Base-by-base conservation (phyloP, 495 filamentous ascomycete species). In the Tuber melanosporum region DNA sequence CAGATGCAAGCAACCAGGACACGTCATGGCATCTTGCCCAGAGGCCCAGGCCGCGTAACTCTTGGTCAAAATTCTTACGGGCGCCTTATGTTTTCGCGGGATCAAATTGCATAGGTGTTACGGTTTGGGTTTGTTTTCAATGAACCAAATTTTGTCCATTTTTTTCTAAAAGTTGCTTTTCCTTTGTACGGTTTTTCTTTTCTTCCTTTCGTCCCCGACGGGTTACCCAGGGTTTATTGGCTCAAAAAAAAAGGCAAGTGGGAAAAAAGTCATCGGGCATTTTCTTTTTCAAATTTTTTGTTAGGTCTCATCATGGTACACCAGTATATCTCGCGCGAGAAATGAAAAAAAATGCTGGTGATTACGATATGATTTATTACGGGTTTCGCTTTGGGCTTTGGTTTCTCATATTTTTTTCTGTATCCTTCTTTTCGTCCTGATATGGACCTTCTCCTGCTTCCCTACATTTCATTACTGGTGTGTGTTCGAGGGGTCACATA, bases 1-100 rank as follows among this genome's bases (percentile, higher is more conserved):
- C 57, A 83, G 82, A 87, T 98, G 95, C 93, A 96, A 97, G 89
- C 93, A 97, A 87, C 91, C 94, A 76, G 95, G 95, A 82, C 95
- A 99, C 87, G 90, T 98, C 83, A 95, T 98, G 89, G 89, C 93
- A 76, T 89, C 91, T 80, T 99, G 95, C 90, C 91, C 94, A 76
- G 93, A 93, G 32, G 76, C 74, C 9, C 76, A 81, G 74, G 42
- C 72, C 72, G 42, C 76, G 52, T 82, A 80, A 71, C 73, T 72
- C n/a, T 42, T 73, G 72, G 43, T 71, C 71, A 42, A 71, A 73
- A 74, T 80, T 78, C 57, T 66, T 80, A 80, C 74, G 77, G 76
- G 79, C 78, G 78, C 78, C 78, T 76, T 46, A 80, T 80, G 78
- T 80, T 79, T 78, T 79, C 75, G 79, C 73, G 73, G 79, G 77